Percentiles rank a stretch among this genome's conserved stretches.
These are phyloP conservation scores for Tetrahymena thermophila DNA, from an alignment of 73 alveolate species.

Conservation along the genomic window DNA sequence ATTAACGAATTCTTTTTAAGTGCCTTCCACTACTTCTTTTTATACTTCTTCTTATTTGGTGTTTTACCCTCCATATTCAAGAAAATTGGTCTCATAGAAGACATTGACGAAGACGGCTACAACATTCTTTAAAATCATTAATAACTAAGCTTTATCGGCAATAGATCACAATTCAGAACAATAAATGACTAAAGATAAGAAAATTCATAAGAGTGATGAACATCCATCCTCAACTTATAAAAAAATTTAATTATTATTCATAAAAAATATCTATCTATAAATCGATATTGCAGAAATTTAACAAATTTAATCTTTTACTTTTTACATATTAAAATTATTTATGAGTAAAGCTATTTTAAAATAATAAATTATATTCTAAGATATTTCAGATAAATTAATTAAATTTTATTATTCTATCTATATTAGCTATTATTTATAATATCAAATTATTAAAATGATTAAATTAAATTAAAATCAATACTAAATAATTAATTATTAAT, in stretches of 20 bases:
- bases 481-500: too few species aligned
- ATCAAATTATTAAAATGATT: too few species aligned
- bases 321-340: neutral
- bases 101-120: neutral
- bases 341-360: neutral
- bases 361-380: too few species aligned
- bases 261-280: too few species aligned
- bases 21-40: neutral
- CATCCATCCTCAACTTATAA: too few species aligned
- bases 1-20: neutral
- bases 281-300: too few species aligned
- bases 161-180: neutral
- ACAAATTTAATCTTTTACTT: neutral
- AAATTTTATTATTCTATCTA: too few species aligned
- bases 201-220: neutral
- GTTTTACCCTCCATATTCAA: neutral
- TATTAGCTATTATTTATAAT: too few species aligned
- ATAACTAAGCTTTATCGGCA: neutral
- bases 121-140: neutral
- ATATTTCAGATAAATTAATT: too few species aligned
- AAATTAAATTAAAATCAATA: too few species aligned
- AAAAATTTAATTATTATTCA: neutral
- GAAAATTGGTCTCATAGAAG: neutral
- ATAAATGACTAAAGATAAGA: neutral
- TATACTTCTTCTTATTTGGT: neutral